These are phyloP conservation scores for Psilocybe sp. DNA, from an alignment of 768 basidiomycete genomes.

Conservation along the genomic window DNA sequence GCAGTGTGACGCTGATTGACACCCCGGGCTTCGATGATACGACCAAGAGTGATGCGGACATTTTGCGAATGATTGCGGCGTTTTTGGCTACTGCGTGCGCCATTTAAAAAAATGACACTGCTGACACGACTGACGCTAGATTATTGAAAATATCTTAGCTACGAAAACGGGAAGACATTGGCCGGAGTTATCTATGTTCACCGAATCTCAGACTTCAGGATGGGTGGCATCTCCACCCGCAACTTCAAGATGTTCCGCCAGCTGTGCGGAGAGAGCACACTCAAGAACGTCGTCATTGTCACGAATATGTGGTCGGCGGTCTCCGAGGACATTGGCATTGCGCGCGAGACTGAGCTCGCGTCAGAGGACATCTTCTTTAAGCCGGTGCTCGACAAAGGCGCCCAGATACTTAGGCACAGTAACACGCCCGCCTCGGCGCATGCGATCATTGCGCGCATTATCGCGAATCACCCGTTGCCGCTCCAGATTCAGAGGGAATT, in stretches of 20 bases:
- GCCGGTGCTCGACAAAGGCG: slow-evolving; percentile 45
- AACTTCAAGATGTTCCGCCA: slow-evolving; percentile 50
- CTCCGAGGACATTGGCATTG: slow-evolving; percentile 30
- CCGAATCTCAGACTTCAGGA: slow-evolving; percentile 46
- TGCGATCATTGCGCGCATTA: slow-evolving; percentile 36
- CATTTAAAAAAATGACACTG: too few relatives aligned
- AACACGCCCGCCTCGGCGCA: slow-evolving; percentile 36
- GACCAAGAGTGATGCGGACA: slow-evolving; percentile 39
- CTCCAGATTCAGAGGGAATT: slow-evolving; percentile 56
- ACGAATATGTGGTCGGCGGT: slow-evolving; percentile 53
- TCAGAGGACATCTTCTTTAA: slow-evolving; percentile 45
- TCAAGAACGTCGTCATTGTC: slow-evolving; percentile 48
- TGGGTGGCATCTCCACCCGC: slow-evolving; percentile 46
- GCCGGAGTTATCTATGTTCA: slow-evolving; percentile 53
- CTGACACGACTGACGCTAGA: too few relatives aligned
- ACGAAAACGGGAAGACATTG: slow-evolving; percentile 32
- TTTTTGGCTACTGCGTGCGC: slow-evolving; percentile 28
- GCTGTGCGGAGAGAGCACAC: slow-evolving; percentile 50
- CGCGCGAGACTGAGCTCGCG: slow-evolving; percentile 43
- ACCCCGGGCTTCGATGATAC: slow-evolving; percentile 62
- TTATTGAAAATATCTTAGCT: too few relatives aligned
- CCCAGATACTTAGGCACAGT: slow-evolving; percentile 37
- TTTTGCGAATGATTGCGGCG: too few relatives aligned
- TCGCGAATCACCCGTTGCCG: slow-evolving; percentile 35
- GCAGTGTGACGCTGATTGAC: slow-evolving; percentile 44